phyloP scores from a whole-genome alignment of 768 basidiomycete genomes.

The Lepiota brunneoincarnata region DNA sequence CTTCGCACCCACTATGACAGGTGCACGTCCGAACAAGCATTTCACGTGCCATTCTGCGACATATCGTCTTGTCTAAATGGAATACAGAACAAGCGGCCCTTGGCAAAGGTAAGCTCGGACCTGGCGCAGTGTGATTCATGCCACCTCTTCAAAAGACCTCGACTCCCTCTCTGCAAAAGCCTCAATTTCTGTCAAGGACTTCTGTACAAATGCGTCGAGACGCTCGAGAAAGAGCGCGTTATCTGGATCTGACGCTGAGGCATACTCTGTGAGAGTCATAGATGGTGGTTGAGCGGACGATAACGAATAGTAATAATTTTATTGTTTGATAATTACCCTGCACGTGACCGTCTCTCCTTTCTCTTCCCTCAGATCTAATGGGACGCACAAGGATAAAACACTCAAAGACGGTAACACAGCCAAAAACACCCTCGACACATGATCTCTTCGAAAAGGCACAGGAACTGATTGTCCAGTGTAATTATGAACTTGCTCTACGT shows the following conservation, averaged over 20 bases:
- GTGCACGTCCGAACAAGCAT: slow-evolving; percentile 40
- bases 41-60: slow-evolving; percentile 66
- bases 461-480: slow-evolving; percentile 77
- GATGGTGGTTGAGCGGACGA: background rate
- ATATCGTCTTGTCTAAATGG: slow-evolving; percentile 46
- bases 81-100: slow-evolving; percentile 21
- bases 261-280: slow-evolving; percentile 34
- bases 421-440: slow-evolving; percentile 41
- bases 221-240: slow-evolving; percentile 63
- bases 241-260: slow-evolving; percentile 23
- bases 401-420: slow-evolving; percentile 27
- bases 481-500: slow-evolving; percentile 76
- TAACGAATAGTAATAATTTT: no score
- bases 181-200: slow-evolving; percentile 51
- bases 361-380: slow-evolving; percentile 33
- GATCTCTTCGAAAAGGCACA: slow-evolving; percentile 76
- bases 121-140: slow-evolving; percentile 5
- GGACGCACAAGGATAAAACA: slow-evolving; percentile 51
- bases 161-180: slow-evolving; percentile 61
- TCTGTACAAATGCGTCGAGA: slow-evolving; percentile 61
- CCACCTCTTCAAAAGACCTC: slow-evolving; percentile 59
- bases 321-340: no score
- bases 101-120: slow-evolving; percentile 12
- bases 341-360: no score
- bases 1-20: background rate